phyloP scores from a whole-genome alignment of 2,329 filamentous ascomycete species.

The Cryoendolithus antarcticus region DNA sequence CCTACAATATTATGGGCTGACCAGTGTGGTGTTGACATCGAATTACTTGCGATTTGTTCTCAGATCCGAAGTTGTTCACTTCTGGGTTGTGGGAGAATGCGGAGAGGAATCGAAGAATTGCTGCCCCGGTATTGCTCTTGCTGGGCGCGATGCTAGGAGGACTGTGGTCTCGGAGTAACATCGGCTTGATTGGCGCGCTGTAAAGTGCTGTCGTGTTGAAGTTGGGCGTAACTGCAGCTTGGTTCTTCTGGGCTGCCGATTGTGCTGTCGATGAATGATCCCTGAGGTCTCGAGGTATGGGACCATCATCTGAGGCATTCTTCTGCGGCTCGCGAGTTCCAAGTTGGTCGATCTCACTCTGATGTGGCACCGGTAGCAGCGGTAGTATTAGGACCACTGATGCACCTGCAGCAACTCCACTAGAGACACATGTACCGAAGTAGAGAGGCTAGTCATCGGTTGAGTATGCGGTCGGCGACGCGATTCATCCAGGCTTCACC shows the following conservation, averaged over 20 bases:
- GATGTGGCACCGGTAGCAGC: no score
- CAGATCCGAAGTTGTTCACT: constrained; percentile 43
- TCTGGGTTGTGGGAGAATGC: constrained; percentile 29
- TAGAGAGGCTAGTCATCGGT: no score
- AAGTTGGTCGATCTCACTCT: no score
- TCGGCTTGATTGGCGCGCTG: constrained; percentile 40
- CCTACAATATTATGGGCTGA: constrained; percentile 58
- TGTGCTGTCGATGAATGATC: no score
- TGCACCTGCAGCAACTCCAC: no score
- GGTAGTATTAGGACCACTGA: no score
- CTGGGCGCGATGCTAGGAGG: constrained; percentile 44
- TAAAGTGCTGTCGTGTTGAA: constrained; percentile 37
- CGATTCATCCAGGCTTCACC: no score
- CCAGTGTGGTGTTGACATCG: constrained; percentile 68
- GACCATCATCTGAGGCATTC: no score
- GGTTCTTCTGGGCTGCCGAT: constrained; percentile 31
- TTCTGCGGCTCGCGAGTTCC: no score
- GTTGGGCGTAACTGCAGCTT: constrained; percentile 25
- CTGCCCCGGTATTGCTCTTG: constrained; percentile 39
- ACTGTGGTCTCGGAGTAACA: constrained; percentile 38
- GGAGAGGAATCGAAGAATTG: constrained; percentile 41
- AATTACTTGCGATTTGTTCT: constrained; percentile 75
- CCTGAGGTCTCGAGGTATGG: no score
- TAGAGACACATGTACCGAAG: no score
- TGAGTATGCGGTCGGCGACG: no score